Evolutionary conservation across 176 grass and related monocot genomes (phyloP), one percentile per base, ranked within the genome.

Genomic region (Panicum miliaceum): DNA sequence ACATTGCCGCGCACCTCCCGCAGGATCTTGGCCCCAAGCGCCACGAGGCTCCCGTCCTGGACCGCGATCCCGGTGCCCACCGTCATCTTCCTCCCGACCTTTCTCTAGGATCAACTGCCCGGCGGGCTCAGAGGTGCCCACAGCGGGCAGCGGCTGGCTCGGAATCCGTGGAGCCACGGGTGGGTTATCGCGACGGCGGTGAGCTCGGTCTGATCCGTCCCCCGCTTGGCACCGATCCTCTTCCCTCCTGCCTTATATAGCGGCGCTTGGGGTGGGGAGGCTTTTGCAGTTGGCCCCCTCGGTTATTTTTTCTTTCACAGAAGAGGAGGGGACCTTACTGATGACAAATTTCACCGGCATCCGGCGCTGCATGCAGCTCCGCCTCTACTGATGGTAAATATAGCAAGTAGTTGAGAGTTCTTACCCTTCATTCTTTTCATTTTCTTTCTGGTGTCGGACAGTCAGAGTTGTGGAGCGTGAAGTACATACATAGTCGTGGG

Each of bases 11-110:
- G 54, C 53, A 97, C 90, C 34, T 89, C 83, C 53, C 72, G 71
- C 62, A 97, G 84, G 40, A 94, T 58, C 50, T 71, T 90, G 61
- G 85, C 78, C 19, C 92, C 90, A 68, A 92, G 64, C 34, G 77
- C 90, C 83, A 81, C 68, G 73, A 97, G 76, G 87, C 75, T 86
- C 29, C 88, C 94, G 73, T 94, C 86, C n/a, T 85, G 86, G 8
- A 97, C 76, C 12, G 68, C 45, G 67, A 97, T 73, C 61, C 92
- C 90, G 36, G 90, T 80, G 13, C 89, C 92, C 48, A 94, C 84
- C 78, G 94, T 97, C 94, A 97, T 97, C 42, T 66, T 90, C 75
- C 77, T 27, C 20, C 35, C 8, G 2, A 25, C 27, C 58, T 56
- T n/a, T n/a, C n/a, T 26, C 32, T 1, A 32, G 8, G 26, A 68